Conservation (phyloP, 1,139 yeast genomes). For the Protomyces arabidopsidicola region DNA sequence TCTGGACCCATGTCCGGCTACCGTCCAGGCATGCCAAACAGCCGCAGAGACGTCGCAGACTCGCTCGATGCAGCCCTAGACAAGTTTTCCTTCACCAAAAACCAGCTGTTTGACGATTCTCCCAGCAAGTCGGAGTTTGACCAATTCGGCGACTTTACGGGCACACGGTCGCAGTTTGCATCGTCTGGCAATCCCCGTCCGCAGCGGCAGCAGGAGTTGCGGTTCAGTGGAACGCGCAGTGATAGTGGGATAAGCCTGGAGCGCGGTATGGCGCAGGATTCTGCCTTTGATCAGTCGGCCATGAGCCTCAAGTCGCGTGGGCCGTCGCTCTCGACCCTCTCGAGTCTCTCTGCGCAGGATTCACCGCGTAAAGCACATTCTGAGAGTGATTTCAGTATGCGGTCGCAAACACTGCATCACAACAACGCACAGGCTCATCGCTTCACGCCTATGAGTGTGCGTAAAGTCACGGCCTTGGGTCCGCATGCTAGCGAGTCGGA, state of each 20-base stretch:
- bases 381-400: background rate
- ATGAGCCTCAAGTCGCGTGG: constrained; percentile 21
- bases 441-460: constrained; percentile 19
- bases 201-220: background rate
- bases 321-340: constrained; percentile 17
- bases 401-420: background rate
- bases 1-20: background rate
- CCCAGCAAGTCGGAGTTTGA: constrained; percentile 20
- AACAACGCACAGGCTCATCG: background rate
- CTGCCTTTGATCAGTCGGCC: background rate
- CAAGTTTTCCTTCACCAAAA: constrained; percentile 3
- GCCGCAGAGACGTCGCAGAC: background rate
- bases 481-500: constrained; percentile 20
- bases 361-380: constrained; percentile 16
- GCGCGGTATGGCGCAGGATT: constrained; percentile 22
- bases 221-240: background rate
- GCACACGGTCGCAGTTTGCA: constrained; percentile 16
- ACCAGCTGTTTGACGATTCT: constrained; percentile 20
- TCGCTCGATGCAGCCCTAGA: background rate
- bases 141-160: constrained; percentile 23
- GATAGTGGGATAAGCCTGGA: constrained; percentile 3
- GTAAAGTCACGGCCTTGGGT: constrained; percentile 23
- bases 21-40: background rate
- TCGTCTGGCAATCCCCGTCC: background rate
- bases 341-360: constrained; percentile 10